Base-by-base conservation (phyloP, 106 monocot species). In the Dioscorea dumetorum region DNA sequence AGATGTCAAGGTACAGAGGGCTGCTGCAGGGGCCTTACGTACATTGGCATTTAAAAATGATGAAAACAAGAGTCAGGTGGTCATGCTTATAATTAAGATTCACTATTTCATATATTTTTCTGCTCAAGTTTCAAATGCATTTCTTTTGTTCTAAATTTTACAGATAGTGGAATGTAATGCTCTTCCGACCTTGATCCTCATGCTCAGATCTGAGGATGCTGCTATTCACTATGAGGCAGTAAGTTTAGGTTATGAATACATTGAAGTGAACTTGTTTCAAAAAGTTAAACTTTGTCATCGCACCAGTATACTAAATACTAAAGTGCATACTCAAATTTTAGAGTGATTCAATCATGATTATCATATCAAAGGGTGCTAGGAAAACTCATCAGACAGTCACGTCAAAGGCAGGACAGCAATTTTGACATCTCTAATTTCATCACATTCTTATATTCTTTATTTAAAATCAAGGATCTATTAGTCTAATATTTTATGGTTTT, bases 1-100 rank as follows among this genome's bases (percentile, higher is more conserved):
- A n/a, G 93, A 99, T 81, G 70, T 83, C 23, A 99, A 99, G 82
- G 99, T 99, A 18, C 93, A 99, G 60, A 93, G 90, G 75, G 90
- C 99, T 60, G 99, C 87, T 77, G 93, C 99, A 51, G 93, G 99
- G 52, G 93, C 99, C 66, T 80, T 99, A 68, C 71, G 99, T 52
- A 99, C 99, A 17, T 67, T 99, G 33, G 99, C 99, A 80, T 99
- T 99, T 70, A 99, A 99, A 83, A 99, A 99, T 68, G 99, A 99
- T 74, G 93, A 93, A 73, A 99, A 99, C 71, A 99, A 99, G 78
- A 90, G 79, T 73, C 84, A 87, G 87, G 99, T 93, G 74, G 74
- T 64, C 61, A 62, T 73, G 7, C 63, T 19, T 48, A 18, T 18
- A 3, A 54, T 54, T 54, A 19, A 54, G 54, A 4, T 19, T 54